Conservation (phyloP, 225 moss, liverwort and hornwort species). For the Lunularia cruciata region DNA sequence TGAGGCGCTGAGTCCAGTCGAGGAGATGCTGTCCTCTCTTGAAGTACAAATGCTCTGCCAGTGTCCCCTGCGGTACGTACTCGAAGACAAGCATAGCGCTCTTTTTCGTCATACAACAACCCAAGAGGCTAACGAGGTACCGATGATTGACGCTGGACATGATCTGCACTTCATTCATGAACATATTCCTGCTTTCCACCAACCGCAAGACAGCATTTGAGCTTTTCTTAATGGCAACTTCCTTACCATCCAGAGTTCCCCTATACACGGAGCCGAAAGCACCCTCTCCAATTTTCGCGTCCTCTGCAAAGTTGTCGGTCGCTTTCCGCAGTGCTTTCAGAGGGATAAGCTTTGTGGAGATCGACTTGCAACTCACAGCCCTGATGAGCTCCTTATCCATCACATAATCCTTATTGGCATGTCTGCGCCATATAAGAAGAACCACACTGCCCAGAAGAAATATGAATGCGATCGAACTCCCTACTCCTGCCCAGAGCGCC, state of each 20-base stretch:
- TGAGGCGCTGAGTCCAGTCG: slow-evolving; percentile 32
- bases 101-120: slow-evolving; percentile 24
- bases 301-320: background rate
- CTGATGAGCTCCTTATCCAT: slow-evolving; percentile 1
- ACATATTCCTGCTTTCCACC: slow-evolving; percentile 10
- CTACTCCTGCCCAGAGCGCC: slow-evolving; percentile 13
- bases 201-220: background rate
- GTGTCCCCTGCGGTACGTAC: slow-evolving; percentile 25
- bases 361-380: background rate
- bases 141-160: slow-evolving; percentile 30
- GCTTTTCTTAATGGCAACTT: slow-evolving; percentile 25
- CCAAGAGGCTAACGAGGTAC: slow-evolving; percentile 31
- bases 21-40: slow-evolving; percentile 14
- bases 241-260: slow-evolving; percentile 10
- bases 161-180: slow-evolving; percentile 33
- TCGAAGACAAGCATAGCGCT: slow-evolving; percentile 31
- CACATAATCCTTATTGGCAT: background rate
- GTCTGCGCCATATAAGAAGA: slow-evolving; percentile 3
- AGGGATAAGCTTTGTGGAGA: slow-evolving; percentile 10
- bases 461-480: background rate
- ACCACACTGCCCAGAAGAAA: background rate
- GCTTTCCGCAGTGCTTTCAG: slow-evolving; percentile 15
- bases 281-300: slow-evolving; percentile 21
- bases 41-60: slow-evolving; percentile 19
- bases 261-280: slow-evolving; percentile 30